phyloP scores from a whole-genome alignment of 768 basidiomycete species.

The Pleurotus pulmonarius region DNA sequence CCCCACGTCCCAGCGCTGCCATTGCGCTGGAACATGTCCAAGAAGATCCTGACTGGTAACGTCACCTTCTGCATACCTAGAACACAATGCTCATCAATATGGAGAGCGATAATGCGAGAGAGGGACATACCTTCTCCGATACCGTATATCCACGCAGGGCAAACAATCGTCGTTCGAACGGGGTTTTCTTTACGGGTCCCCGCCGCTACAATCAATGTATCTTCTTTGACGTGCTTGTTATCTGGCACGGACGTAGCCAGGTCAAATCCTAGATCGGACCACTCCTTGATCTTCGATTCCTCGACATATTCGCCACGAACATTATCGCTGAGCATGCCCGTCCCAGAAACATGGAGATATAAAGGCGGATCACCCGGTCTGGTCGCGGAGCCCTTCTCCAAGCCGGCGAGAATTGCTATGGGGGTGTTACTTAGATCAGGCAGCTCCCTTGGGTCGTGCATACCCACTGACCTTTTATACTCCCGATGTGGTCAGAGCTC shows the following conservation, averaged over 20 bases:
- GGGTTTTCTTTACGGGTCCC: constrained; percentile 34
- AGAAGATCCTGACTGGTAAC: constrained; percentile 31
- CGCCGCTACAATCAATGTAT: constrained; percentile 32
- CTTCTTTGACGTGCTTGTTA: constrained; percentile 19
- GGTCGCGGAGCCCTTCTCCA: constrained; percentile 30
- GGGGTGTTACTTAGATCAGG: background rate
- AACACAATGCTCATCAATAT: background rate
- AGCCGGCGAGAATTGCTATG: constrained; percentile 33
- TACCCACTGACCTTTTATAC: constrained; percentile 24
- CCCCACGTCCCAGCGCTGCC: constrained; percentile 42
- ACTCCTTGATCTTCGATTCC: constrained; percentile 22
- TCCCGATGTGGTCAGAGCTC: constrained; percentile 32
- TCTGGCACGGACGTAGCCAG: constrained; percentile 20
- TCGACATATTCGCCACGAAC: constrained; percentile 32
- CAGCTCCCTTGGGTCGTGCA: background rate
- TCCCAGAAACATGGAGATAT: constrained; percentile 41
- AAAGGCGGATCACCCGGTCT: constrained; percentile 34
- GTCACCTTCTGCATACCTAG: constrained; percentile 34
- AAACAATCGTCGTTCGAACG: constrained; percentile 40
- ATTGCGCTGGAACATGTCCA: constrained; percentile 24
- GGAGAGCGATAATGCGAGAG: background rate
- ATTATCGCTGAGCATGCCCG: constrained; percentile 36
- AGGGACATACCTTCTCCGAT: constrained; percentile 31
- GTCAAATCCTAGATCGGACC: constrained; percentile 34
- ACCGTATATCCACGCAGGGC: constrained; percentile 40